These are phyloP conservation scores for Xylariaceae sp. DNA, from an alignment of 2,329 filamentous ascomycete genomes.

Conservation along the genomic window DNA sequence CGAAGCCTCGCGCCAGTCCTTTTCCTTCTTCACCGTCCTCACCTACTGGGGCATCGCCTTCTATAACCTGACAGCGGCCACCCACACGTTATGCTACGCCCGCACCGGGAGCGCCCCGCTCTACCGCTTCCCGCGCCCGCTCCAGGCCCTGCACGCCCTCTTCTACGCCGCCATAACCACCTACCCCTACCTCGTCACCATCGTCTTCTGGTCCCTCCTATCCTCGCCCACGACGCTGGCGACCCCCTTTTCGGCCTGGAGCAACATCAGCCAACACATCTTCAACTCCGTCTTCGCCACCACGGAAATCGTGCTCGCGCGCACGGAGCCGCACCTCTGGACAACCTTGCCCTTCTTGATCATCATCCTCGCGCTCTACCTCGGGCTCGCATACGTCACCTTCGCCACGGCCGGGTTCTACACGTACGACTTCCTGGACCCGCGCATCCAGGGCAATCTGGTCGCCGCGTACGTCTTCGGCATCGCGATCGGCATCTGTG, in stretches of 20 bases:
- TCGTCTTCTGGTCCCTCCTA: conserved; percentile 64
- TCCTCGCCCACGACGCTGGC: conserved; percentile 60
- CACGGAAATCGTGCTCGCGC: conserved; percentile 66
- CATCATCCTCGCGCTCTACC: conserved; percentile 65
- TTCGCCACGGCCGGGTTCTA: conserved; percentile 65
- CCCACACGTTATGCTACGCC: conserved; percentile 66
- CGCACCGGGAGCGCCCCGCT: conserved; percentile 49
- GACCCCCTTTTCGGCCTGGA: conserved; percentile 51
- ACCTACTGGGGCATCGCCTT: conserved; percentile 80
- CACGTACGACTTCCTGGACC: conserved; percentile 73
- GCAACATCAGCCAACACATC: conserved; percentile 66
- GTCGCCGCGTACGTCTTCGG: conserved; percentile 58
- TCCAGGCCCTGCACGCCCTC: conserved; percentile 60
- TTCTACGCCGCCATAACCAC: conserved; percentile 58
- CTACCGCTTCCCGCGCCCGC: conserved; percentile 51
- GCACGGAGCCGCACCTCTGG: conserved; percentile 54
- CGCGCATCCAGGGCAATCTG: conserved; percentile 42
- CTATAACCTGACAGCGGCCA: conserved; percentile 63
- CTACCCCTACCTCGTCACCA: conserved; percentile 63
- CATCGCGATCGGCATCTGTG: conserved; percentile 39
- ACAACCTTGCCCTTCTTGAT: conserved; percentile 63
- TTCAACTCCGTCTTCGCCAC: conserved; percentile 69
- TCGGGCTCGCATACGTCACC: conserved; percentile 69
- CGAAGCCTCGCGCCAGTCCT: conserved; percentile 46
- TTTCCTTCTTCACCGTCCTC: conserved; percentile 78